Conservation (phyloP, 2,329 filamentous ascomycete species). For the Pseudogymnoascus sp. region DNA sequence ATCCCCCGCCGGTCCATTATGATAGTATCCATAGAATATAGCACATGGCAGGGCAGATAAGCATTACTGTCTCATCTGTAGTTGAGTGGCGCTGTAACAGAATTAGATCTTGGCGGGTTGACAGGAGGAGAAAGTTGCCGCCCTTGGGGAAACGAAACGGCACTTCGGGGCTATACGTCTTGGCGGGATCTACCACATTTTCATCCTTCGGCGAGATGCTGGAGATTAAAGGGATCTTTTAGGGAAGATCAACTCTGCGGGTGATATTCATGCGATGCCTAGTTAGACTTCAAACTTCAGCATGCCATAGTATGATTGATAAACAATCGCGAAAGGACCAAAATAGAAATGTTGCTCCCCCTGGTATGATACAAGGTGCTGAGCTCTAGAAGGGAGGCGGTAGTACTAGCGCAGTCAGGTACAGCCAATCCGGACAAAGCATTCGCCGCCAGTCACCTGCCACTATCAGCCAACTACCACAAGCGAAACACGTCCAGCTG, state of each 20-base stretch:
- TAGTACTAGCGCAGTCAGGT: neutral
- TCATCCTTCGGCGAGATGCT: neutral
- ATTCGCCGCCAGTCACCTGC: constrained; percentile 1
- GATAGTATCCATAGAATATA: neutral
- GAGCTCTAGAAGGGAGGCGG: neutral
- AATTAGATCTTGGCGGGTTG: neutral
- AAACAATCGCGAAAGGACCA: neutral
- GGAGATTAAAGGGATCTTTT: neutral
- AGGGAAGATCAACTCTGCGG: neutral
- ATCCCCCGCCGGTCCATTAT: neutral
- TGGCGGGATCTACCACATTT: neutral
- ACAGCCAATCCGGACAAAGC: neutral
- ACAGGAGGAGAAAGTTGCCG: neutral
- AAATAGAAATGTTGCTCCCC: neutral
- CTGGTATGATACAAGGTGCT: neutral
- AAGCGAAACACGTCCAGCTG: neutral
- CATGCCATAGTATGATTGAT: neutral
- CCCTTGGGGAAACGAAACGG: neutral
- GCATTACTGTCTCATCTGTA: neutral
- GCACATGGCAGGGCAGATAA: neutral
- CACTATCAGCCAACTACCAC: neutral
- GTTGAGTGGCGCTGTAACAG: neutral
- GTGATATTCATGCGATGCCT: neutral
- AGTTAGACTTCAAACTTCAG: neutral
- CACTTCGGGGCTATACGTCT: neutral